Conservation (phyloP, 768 basidiomycete genomes). For the Lentinula lateritia region DNA sequence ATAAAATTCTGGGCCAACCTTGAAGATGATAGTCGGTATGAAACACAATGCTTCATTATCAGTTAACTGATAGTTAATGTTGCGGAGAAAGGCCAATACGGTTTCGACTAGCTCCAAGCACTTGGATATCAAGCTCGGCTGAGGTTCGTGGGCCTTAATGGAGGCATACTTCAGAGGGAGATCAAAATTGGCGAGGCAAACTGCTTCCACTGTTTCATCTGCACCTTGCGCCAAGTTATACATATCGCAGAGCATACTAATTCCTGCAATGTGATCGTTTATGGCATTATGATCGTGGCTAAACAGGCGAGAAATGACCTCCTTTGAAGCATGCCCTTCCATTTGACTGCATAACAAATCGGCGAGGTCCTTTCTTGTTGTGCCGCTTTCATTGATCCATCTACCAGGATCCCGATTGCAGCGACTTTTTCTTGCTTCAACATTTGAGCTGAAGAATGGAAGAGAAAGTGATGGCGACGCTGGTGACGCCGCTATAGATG, state of each 20-base stretch:
- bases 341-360: constrained; percentile 88
- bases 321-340: constrained; percentile 77
- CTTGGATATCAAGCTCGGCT: constrained; percentile 82
- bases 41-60: constrained; percentile 87
- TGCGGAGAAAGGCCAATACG: constrained; percentile 69
- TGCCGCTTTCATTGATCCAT: constrained; percentile 85
- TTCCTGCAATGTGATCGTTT: constrained; percentile 82
- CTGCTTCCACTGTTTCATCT: constrained; percentile 52
- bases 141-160: constrained; percentile 83
- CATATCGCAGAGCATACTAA: constrained; percentile 71
- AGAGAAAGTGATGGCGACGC: constrained; percentile 27
- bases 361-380: constrained; percentile 80
- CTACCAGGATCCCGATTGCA: constrained; percentile 69
- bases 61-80: constrained; percentile 68
- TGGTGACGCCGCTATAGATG: constrained; percentile 26
- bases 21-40: constrained; percentile 83
- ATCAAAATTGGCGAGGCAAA: constrained; percentile 85
- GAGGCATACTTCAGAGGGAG: constrained; percentile 91
- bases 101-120: constrained; percentile 85
- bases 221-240: constrained; percentile 54
- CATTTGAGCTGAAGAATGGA: constrained; percentile 48
- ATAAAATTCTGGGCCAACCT: constrained; percentile 43
- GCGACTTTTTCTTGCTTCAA: constrained; percentile 60
- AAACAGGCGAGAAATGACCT: constrained; percentile 74
- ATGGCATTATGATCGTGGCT: constrained; percentile 95